Evolutionary conservation across 2,329 filamentous ascomycete species (phyloP), one percentile per base, ranked within the genome.

Genomic region (Gliomastix tumulicola): DNA sequence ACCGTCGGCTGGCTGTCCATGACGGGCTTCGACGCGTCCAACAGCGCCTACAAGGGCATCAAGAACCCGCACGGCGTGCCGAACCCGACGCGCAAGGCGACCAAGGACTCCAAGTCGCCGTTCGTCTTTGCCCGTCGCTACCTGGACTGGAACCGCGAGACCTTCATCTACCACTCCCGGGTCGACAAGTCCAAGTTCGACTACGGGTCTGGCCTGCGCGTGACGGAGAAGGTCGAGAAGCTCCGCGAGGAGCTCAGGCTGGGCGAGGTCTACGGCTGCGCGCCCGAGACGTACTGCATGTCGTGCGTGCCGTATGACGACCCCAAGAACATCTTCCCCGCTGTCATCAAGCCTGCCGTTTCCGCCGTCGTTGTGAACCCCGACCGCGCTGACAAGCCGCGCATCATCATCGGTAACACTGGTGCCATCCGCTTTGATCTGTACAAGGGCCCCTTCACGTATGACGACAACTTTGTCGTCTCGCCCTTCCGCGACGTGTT

Each of bases 1-100:
- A 83, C 79, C 3, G 62, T 83, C 1, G 79, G 79, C 18, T 84
- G 76, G 74, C 52, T 82, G 17, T 72, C 76, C n/a, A 71, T 83
- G 58, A 70, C 68, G 34, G 79, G 79, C 13, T 71, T 83, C 44
- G 53, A 69, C 36, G 60, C 57, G 1, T 55, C 53, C 22, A 66
- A 64, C 36, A 70, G 65, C 50, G 62, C 59, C 32, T 65, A 49
- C 44, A 48, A 43, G 6, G 62, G 63, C 8, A 45, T 51, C 21
- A 35, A 46, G 12, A 58, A 60, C 13, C 60, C 63, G 6, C 47
- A 41, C 27, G 61, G 62, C 16, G 60, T 65, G 12, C 46, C 54
- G 9, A 57, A 62, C 23, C 61, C 62, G 4, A 53, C 49, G 5
- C 65, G 63, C 19, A 64, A 59, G 35, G 68, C 65, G 3, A 54